Evolutionary conservation across 1,284 basidiomycete genomes (phyloP).

Genomic region (Ganoderma leucocontextum): DNA sequence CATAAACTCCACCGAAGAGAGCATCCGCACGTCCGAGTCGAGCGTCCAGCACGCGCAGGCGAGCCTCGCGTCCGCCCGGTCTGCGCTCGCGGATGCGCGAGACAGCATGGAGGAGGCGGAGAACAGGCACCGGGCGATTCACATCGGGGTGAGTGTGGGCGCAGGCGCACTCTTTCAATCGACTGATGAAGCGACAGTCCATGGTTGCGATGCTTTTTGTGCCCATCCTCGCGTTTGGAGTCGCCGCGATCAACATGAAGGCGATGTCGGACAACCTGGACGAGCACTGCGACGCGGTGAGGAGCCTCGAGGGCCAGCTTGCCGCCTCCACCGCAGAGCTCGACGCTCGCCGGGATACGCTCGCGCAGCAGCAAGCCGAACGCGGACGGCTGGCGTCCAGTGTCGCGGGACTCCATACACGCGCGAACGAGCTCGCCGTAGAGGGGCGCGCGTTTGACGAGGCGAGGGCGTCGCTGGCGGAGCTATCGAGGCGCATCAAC

Average conservation of each 20-base stretch:
- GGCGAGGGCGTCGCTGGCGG: conserved; percentile 12
- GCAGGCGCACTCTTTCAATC: too few relatives aligned
- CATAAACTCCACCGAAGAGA: background rate
- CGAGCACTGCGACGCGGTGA: background rate
- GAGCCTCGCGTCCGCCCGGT: conserved; percentile 7
- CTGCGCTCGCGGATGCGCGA: conserved; percentile 4
- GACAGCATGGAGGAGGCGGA: background rate
- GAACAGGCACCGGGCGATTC: conserved; percentile 5
- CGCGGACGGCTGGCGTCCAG: background rate
- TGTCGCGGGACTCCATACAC: background rate
- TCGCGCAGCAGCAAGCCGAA: conserved; percentile 8
- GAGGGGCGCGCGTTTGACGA: conserved; percentile 4
- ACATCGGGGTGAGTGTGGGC: conserved; percentile 7
- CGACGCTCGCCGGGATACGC: conserved; percentile 6
- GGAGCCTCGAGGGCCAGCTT: conserved; percentile 13
- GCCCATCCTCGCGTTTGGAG: conserved; percentile 4
- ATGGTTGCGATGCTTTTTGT: conserved; percentile 2
- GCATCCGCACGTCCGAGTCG: conserved; percentile 6
- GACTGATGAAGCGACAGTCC: background rate
- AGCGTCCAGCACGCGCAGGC: conserved; percentile 3
- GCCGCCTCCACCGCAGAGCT: conserved; percentile 8
- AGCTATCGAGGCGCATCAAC: conserved; percentile 22
- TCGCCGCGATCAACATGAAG: conserved; percentile 7
- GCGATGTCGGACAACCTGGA: background rate
- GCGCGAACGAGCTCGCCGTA: background rate